Conservation (phyloP, 2,329 filamentous ascomycete genomes). For the Arthrobotrys musiformis region DNA sequence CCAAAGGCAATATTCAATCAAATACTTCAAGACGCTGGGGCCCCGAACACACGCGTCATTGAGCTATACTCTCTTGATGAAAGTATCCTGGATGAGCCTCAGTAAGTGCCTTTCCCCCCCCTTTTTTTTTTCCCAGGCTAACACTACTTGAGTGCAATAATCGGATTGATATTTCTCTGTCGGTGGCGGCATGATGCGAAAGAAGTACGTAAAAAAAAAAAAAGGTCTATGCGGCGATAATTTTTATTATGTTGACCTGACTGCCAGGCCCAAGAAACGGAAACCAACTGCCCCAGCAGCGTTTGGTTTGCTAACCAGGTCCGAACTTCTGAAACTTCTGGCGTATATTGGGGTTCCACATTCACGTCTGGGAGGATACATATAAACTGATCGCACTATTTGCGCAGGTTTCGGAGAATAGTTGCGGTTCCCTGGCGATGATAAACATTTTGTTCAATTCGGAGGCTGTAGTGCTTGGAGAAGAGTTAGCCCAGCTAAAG, state of each 20-base stretch:
- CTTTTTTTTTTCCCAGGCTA: background rate
- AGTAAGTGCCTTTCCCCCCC: slow-evolving; percentile 65
- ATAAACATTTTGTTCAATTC: slow-evolving; percentile 94
- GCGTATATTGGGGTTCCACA: too few species aligned
- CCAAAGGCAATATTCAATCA: slow-evolving; percentile 81
- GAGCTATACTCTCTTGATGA: slow-evolving; percentile 81
- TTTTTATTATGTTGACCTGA: background rate
- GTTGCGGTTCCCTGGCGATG: slow-evolving; percentile 90
- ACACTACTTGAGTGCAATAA: slow-evolving; percentile 70
- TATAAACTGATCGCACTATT: background rate
- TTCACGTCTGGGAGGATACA: slow-evolving; percentile 2
- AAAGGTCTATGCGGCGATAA: too few species aligned
- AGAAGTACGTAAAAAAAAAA: slow-evolving; percentile 60
- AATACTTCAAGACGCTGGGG: slow-evolving; percentile 82
- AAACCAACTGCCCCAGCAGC: slow-evolving; percentile 70
- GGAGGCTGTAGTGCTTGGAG: slow-evolving; percentile 73
- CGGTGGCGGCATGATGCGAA: slow-evolving; percentile 71
- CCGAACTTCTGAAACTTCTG: slow-evolving; percentile 55
- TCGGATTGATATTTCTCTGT: slow-evolving; percentile 90
- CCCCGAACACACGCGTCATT: slow-evolving; percentile 76
- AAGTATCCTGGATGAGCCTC: slow-evolving; percentile 71
- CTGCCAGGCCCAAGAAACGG: slow-evolving; percentile 63
- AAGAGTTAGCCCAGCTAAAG: slow-evolving; percentile 78
- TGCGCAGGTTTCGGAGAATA: slow-evolving; percentile 77
- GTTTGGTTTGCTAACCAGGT: slow-evolving; percentile 97